These are phyloP conservation scores for Reutealis trisperma DNA, from an alignment of 345 rosid genomes.

Conservation along the genomic window DNA sequence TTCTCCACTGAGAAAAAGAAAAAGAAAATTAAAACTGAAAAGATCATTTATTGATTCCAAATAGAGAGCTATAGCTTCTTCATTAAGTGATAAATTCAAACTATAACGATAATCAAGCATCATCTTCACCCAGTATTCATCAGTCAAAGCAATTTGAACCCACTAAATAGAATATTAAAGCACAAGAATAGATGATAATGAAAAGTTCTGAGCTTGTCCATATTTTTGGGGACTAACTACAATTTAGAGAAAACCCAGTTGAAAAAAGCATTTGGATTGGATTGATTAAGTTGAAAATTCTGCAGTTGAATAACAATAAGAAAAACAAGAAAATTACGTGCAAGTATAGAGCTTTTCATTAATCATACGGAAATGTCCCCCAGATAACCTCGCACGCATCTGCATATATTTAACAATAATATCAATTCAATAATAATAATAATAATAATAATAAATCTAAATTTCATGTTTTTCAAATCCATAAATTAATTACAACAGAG, in stretches of 20 bases:
- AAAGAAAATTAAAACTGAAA: background rate
- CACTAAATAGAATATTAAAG: background rate
- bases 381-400: constrained; percentile 77
- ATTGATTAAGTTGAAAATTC: background rate
- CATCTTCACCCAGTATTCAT: background rate
- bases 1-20: constrained; percentile 54
- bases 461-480: background rate
- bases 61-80: background rate
- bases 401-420: constrained; percentile 28
- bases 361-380: constrained; percentile 91
- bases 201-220: background rate
- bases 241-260: background rate
- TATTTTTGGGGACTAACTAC: background rate
- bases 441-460: background rate
- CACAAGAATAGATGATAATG: background rate
- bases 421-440: constrained; percentile 2
- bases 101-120: too few species aligned
- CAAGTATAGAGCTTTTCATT: constrained; percentile 94
- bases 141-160: background rate
- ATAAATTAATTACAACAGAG: background rate
- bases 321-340: constrained; percentile 49
- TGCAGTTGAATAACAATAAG: too few species aligned
- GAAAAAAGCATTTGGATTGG: too few species aligned
- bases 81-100: too few species aligned
- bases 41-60: background rate